These are phyloP conservation scores for Petunia axillaris DNA, from an alignment of 257 asterid genomes.

Conservation along the genomic window DNA sequence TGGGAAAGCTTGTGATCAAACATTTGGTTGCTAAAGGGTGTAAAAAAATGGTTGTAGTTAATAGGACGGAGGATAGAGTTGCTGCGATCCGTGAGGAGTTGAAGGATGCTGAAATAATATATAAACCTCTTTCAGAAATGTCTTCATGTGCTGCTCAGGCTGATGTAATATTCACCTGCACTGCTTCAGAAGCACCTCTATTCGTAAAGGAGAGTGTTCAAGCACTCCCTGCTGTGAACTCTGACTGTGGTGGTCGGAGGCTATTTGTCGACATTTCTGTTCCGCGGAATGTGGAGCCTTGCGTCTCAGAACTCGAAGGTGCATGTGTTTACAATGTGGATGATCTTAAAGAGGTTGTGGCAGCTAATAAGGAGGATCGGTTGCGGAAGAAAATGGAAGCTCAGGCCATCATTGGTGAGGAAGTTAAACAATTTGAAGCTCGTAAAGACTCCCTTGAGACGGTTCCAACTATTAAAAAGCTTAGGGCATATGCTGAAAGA, in stretches of 20 bases:
- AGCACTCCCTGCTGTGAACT: conserved; percentile 50
- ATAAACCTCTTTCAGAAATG: conserved; percentile 60
- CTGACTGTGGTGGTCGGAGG: conserved; percentile 53
- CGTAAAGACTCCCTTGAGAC: conserved; percentile 89
- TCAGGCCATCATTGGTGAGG: conserved; percentile 65
- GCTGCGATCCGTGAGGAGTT: conserved; percentile 61
- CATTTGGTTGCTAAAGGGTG: conserved; percentile 88
- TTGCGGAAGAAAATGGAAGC: conserved; percentile 79
- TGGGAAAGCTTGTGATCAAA: conserved; percentile 92
- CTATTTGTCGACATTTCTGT: conserved; percentile 85
- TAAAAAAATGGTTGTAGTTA: conserved; percentile 71
- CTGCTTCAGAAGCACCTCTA: conserved; percentile 67
- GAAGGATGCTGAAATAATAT: conserved; percentile 64
- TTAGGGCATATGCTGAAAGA: conserved; percentile 80
- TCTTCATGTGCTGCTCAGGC: conserved; percentile 71
- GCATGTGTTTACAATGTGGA: conserved; percentile 78
- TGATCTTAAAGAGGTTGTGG: conserved; percentile 91
- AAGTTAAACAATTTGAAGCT: conserved; percentile 74
- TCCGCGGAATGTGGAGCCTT: conserved; percentile 83
- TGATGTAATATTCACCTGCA: conserved; percentile 83
- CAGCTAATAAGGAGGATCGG: conserved; percentile 78
- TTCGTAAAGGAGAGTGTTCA: conserved; percentile 71
- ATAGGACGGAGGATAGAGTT: conserved; percentile 80
- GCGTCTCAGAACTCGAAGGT: conserved; percentile 60
- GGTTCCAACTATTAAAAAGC: conserved; percentile 89